Conservation (phyloP, 371 early-diverging fungal genomes). For the Mortierella sp. region DNA sequence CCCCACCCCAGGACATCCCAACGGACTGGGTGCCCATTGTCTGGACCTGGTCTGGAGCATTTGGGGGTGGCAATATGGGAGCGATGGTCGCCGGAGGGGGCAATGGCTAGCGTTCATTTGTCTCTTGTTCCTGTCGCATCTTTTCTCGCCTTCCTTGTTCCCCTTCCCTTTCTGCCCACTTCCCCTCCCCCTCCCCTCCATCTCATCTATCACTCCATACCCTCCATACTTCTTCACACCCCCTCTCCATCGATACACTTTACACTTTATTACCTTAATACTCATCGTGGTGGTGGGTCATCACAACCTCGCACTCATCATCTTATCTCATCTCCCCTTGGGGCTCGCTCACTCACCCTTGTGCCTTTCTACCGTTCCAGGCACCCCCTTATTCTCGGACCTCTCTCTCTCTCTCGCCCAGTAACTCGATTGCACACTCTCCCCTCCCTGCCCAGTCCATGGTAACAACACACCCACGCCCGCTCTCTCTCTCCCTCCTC, state of each 20-base stretch:
- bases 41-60: too few species aligned
- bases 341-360: background rate
- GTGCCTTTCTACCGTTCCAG: too few species aligned
- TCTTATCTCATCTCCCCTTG: background rate
- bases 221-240: background rate
- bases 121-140: too few species aligned
- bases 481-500: background rate
- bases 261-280: too few species aligned
- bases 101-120: too few species aligned
- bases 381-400: background rate
- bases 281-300: too few species aligned
- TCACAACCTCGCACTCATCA: constrained; percentile 4
- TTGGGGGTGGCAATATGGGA: too few species aligned
- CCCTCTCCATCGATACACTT: too few species aligned
- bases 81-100: too few species aligned
- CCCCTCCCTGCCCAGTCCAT: background rate
- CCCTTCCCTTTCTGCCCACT: background rate
- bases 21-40: too few species aligned
- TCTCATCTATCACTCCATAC: background rate
- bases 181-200: background rate
- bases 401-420: background rate
- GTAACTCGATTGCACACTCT: background rate
- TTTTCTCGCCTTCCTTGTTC: background rate
- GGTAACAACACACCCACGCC: background rate
- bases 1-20: too few species aligned